phyloP scores from a whole-genome alignment of 176 grass and related monocot genomes.

The Carex pumila region DNA sequence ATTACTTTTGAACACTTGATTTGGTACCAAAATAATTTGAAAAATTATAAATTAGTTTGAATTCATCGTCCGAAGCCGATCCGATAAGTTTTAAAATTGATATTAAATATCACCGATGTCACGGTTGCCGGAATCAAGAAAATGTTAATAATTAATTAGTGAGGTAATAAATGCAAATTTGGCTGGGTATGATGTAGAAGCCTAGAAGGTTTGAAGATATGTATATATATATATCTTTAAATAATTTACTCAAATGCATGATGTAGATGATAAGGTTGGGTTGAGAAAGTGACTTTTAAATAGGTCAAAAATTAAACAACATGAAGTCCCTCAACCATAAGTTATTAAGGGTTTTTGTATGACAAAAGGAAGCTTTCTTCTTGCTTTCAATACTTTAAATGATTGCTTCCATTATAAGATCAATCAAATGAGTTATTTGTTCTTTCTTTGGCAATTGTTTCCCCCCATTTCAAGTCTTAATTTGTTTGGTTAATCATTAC shows the following conservation, averaged over 20 bases:
- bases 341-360: not conserved
- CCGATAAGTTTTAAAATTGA: no score
- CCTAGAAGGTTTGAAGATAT: not conserved
- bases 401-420: slow-evolving; percentile 15
- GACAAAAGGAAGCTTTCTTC: not conserved
- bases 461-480: not conserved
- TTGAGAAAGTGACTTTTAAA: not conserved
- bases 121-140: not conserved
- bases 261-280: not conserved
- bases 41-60: no score
- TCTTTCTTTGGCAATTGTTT: not conserved
- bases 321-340: not conserved
- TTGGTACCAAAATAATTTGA: no score
- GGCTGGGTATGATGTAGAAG: not conserved
- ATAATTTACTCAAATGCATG: not conserved
- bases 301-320: not conserved
- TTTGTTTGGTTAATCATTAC: not conserved
- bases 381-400: slow-evolving; percentile 5
- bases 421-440: slow-evolving; percentile 15
- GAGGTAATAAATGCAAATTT: not conserved
- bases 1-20: no score
- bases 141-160: not conserved
- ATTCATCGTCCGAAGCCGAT: no score
- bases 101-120: no score
- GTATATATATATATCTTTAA: not conserved